Conservation (phyloP, 805 yeast species). For the Metschnikowia bowlesiae region DNA sequence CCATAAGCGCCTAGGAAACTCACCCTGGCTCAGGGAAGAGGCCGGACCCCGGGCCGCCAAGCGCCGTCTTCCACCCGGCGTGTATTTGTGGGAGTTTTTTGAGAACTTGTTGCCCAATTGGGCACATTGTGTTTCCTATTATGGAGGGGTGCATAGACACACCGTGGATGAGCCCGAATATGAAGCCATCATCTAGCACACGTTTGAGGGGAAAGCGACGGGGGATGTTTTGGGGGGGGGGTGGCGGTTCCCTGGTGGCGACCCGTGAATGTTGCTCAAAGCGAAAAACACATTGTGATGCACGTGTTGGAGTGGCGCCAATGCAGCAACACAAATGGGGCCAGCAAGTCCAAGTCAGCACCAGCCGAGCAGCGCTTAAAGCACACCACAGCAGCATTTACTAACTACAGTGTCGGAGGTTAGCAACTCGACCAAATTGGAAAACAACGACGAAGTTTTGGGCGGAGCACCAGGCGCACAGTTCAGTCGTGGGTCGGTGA, state of each 20-base stretch:
- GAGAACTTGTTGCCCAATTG: conserved; percentile 16
- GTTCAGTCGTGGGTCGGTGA: conserved; percentile 19
- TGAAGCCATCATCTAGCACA: not conserved
- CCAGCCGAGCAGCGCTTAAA: no score
- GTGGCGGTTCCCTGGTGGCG: not conserved
- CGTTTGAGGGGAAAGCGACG: not conserved
- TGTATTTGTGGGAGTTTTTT: conserved; percentile 2
- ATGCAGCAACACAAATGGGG: no score
- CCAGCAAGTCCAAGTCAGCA: no score
- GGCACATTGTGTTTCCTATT: conserved; percentile 20
- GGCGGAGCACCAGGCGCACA: conserved; percentile 22
- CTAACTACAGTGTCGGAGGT: conserved; percentile 35
- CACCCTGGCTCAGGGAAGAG: not conserved
- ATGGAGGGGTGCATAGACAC: conserved; percentile 13
- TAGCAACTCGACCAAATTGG: conserved; percentile 36
- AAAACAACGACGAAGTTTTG: conserved; percentile 23
- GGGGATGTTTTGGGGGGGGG: no score
- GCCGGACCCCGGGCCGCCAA: no score
- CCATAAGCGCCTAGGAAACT: not conserved
- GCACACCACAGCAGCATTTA: not conserved
- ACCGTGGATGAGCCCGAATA: not conserved
- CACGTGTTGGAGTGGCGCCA: no score
- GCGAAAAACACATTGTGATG: no score
- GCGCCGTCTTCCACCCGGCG: not conserved
- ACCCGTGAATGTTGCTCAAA: not conserved